phyloP scores from a whole-genome alignment of 805 yeast species.

The Candida easanensis region DNA sequence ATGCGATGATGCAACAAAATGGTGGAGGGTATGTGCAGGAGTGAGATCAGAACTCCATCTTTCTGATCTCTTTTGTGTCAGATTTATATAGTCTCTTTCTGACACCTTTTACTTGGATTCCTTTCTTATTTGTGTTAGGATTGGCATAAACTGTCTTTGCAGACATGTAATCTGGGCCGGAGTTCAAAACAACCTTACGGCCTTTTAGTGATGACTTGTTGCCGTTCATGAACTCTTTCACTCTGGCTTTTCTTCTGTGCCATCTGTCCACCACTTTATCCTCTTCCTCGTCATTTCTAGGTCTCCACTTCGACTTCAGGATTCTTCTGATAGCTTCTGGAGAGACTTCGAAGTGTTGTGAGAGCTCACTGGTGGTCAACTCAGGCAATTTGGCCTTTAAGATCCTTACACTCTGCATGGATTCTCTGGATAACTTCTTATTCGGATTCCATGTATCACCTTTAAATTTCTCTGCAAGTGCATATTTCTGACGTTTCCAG shows the following conservation, averaged over 20 bases:
- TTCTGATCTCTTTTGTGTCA: slow-evolving; percentile 7
- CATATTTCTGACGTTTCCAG: slow-evolving; percentile 70
- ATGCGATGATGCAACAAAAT: too few species aligned
- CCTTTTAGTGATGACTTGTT: not conserved
- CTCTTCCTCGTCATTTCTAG: slow-evolving; percentile 49
- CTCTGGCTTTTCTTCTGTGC: slow-evolving; percentile 44
- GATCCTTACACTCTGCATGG: slow-evolving; percentile 61
- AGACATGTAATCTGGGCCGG: slow-evolving; percentile 12
- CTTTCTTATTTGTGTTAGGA: not conserved
- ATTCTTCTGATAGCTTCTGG: slow-evolving; percentile 84
- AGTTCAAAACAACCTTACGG: slow-evolving; percentile 10
- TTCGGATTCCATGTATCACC: slow-evolving; percentile 64
- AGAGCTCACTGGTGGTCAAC: slow-evolving; percentile 56
- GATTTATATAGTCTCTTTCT: slow-evolving; percentile 13
- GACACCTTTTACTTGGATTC: slow-evolving; percentile 2
- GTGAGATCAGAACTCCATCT: slow-evolving; percentile 14
- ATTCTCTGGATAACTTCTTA: slow-evolving; percentile 61
- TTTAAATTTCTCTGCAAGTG: slow-evolving; percentile 59
- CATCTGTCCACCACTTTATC: slow-evolving; percentile 48
- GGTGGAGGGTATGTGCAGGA: not conserved
- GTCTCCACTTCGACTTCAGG: slow-evolving; percentile 72
- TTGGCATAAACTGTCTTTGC: slow-evolving; percentile 1
- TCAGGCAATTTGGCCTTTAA: slow-evolving; percentile 58
- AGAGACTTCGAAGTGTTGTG: slow-evolving; percentile 63
- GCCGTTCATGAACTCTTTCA: slow-evolving; percentile 21